A percentile compares a stretch with the other conserved stretches of the same genome.
These are phyloP conservation scores for Linum trigynum DNA, from an alignment of 345 rosid species.

Conservation along the genomic window DNA sequence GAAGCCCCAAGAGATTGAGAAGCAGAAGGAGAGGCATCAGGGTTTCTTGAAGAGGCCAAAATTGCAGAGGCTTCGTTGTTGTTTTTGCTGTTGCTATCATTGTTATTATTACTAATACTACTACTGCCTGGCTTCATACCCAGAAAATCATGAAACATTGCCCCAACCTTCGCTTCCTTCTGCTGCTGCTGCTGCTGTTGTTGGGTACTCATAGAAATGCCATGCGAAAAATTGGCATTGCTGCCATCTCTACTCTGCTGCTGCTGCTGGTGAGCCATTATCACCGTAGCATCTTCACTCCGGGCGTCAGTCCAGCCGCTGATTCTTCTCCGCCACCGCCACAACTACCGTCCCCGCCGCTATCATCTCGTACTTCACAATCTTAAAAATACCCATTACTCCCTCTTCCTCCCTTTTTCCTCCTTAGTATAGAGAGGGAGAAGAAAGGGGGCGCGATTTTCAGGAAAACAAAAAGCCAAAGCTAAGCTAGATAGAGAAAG, in stretches of 20 bases:
- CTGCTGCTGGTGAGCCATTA: conserved; percentile 5
- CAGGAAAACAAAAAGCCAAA: conserved; percentile 5
- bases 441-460: conserved; percentile 26
- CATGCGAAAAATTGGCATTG: too few species aligned
- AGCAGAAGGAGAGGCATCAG: conserved; percentile 5
- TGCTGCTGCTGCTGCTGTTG: conserved; percentile 22
- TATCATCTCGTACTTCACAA: conserved; percentile 14
- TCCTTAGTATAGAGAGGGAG: conserved; percentile 11
- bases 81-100: too few species aligned
- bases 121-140: conserved; percentile 41
- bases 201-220: conserved; percentile 7
- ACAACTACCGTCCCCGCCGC: conserved; percentile 39
- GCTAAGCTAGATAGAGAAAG: not conserved
- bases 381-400: conserved; percentile 7
- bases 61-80: conserved; percentile 23
- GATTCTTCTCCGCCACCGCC: conserved; percentile 28
- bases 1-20: conserved; percentile 42
- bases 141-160: conserved; percentile 82
- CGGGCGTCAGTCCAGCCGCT: conserved; percentile 5
- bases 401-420: conserved; percentile 12
- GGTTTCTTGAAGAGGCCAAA: conserved; percentile 18
- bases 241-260: too few species aligned
- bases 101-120: not conserved
- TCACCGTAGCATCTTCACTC: not conserved
- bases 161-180: conserved; percentile 18